phyloP scores from a whole-genome alignment of 306 rosid species.

The Vigna unguiculata region DNA sequence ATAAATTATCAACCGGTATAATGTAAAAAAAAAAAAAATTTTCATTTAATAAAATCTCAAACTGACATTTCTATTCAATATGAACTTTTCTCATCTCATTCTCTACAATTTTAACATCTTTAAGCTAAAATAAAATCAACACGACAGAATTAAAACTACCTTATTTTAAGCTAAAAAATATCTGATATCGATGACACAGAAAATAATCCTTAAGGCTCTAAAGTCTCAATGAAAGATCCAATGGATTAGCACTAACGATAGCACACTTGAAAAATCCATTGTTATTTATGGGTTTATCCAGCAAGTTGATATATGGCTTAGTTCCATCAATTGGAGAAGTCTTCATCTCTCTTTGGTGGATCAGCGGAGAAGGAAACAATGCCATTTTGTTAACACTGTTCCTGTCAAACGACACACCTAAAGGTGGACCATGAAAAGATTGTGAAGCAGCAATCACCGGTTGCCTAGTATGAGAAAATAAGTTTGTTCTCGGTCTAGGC shows the following conservation, averaged over 20 bases:
- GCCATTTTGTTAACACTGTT: neutral
- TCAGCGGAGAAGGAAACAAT: neutral
- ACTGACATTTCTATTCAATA: neutral
- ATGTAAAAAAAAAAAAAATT: no score
- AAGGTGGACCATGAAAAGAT: neutral
- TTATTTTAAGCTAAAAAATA: neutral
- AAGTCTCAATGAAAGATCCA: conserved; percentile 54
- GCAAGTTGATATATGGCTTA: conserved; percentile 45
- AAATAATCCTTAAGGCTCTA: neutral
- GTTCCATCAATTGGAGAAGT: conserved; percentile 4
- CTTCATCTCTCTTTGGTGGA: conserved; percentile 9
- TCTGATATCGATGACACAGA: neutral
- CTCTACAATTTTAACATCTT: neutral
- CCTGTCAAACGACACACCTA: neutral
- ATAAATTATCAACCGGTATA: no score
- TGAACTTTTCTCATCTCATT: neutral
- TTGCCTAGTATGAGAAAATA: neutral
- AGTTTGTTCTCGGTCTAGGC: neutral
- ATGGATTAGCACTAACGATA: conserved; percentile 3
- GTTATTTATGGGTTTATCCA: conserved; percentile 51
- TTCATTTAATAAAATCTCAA: neutral
- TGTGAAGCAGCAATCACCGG: neutral
- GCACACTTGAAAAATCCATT: neutral
- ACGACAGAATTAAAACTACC: neutral
- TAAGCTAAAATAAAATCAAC: neutral